Evolutionary conservation across 495 filamentous ascomycete genomes (phyloP).

Genomic region (Talaromyces stipitatus): DNA sequence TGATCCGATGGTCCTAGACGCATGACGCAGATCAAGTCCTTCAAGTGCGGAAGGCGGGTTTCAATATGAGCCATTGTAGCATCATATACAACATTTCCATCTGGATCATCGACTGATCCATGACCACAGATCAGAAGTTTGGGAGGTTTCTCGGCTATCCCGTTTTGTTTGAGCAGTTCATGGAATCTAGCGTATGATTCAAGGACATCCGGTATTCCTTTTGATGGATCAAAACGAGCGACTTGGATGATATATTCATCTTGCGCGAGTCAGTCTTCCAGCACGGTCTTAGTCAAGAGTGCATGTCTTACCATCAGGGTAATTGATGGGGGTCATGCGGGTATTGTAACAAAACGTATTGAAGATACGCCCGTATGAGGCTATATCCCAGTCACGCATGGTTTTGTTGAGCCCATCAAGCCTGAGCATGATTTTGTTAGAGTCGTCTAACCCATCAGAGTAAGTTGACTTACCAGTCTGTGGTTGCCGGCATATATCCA

Average conservation of each 20-base stretch:
- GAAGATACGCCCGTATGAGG: constrained; percentile 71
- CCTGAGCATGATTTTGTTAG: constrained; percentile 33
- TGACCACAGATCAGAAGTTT: constrained; percentile 76
- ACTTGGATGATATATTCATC: constrained; percentile 74
- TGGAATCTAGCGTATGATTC: constrained; percentile 72
- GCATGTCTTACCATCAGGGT: constrained; percentile 47
- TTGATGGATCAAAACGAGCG: constrained; percentile 80
- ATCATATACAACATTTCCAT: constrained; percentile 67
- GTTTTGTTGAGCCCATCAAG: constrained; percentile 81
- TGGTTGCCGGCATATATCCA: constrained; percentile 74
- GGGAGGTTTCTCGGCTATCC: constrained; percentile 43
- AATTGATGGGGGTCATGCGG: constrained; percentile 54
- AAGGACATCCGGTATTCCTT: constrained; percentile 76
- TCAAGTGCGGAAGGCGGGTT: constrained; percentile 39
- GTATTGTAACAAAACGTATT: constrained; percentile 51
- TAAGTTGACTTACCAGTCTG: constrained; percentile 57
- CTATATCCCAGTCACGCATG: constrained; percentile 64
- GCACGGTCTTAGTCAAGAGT: background rate
- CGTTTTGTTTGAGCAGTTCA: constrained; percentile 41
- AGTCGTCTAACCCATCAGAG: background rate
- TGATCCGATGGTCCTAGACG: constrained; percentile 74
- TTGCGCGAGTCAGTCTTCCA: constrained; percentile 13
- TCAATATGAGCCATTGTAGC: constrained; percentile 60
- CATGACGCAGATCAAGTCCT: constrained; percentile 63
- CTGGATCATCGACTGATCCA: constrained; percentile 79